These are phyloP conservation scores for Trypanosomatidae sp. DNA, from an alignment of 208 protist species.

Conservation along the genomic window DNA sequence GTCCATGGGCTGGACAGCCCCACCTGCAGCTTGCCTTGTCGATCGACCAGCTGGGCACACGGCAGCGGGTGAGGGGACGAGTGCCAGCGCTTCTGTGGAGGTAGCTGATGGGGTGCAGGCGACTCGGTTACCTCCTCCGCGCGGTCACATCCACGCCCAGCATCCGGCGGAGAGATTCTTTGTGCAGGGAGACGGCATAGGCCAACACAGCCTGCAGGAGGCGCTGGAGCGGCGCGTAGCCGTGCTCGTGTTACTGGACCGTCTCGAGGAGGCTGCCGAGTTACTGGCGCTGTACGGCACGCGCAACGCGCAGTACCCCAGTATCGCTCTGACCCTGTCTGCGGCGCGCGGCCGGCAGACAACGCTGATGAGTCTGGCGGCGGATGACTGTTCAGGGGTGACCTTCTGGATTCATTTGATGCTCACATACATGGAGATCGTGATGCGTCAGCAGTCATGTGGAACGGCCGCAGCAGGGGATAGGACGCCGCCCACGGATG, in stretches of 20 bases:
- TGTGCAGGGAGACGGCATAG: slow-evolving; percentile 55
- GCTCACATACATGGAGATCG: slow-evolving; percentile 42
- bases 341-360: slow-evolving; percentile 25
- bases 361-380: slow-evolving; percentile 10
- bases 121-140: background rate
- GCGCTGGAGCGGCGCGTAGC: slow-evolving; percentile 79
- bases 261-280: slow-evolving; percentile 46
- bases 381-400: slow-evolving; percentile 25
- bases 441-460: slow-evolving; percentile 11
- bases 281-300: slow-evolving; percentile 52
- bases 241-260: slow-evolving; percentile 61
- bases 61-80: background rate
- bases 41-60: background rate
- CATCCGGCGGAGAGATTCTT: slow-evolving; percentile 29
- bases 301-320: slow-evolving; percentile 56
- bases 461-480: background rate
- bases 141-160: background rate
- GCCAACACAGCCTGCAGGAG: slow-evolving; percentile 52
- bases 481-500: background rate
- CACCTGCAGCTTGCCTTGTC: slow-evolving; percentile 6
- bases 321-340: slow-evolving; percentile 57
- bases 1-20: slow-evolving; percentile 48
- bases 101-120: background rate
- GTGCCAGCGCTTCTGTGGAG: background rate
- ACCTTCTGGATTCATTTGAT: slow-evolving; percentile 66